These are phyloP conservation scores for Yamadazyma philogaea DNA, from an alignment of 805 yeast species.

Conservation along the genomic window DNA sequence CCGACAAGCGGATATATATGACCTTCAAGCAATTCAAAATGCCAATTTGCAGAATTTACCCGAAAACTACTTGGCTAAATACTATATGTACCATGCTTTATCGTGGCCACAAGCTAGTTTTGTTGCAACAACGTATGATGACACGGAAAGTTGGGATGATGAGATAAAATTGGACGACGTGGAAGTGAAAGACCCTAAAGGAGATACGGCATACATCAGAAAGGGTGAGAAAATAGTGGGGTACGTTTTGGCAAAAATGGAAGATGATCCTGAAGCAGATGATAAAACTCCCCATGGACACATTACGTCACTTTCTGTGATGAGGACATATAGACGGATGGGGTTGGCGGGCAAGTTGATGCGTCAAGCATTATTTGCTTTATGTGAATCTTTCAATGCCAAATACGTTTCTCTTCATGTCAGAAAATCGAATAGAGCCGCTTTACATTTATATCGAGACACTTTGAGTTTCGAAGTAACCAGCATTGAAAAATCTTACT, in stretches of 20 bases:
- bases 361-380: slow-evolving; percentile 77
- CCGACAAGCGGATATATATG: slow-evolving; percentile 81
- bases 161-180: slow-evolving; percentile 17
- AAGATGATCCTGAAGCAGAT: slow-evolving; percentile 79
- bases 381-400: slow-evolving; percentile 79
- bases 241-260: slow-evolving; percentile 94
- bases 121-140: slow-evolving; percentile 82
- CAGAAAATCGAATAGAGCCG: slow-evolving; percentile 90
- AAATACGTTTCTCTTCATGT: slow-evolving; percentile 88
- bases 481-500: slow-evolving; percentile 81
- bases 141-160: slow-evolving; percentile 29
- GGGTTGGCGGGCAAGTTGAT: slow-evolving; percentile 91
- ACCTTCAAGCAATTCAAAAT: slow-evolving; percentile 93
- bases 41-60: slow-evolving; percentile 90
- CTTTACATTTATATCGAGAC: slow-evolving; percentile 84
- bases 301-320: slow-evolving; percentile 88
- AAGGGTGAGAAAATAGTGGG: slow-evolving; percentile 87
- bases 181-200: slow-evolving; percentile 39
- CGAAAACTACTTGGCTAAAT: slow-evolving; percentile 88
- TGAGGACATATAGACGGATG: slow-evolving; percentile 93
- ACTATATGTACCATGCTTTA: slow-evolving; percentile 87
- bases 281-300: slow-evolving; percentile 87
- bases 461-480: slow-evolving; percentile 80
- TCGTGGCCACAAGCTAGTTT: slow-evolving; percentile 98
- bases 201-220: slow-evolving; percentile 62